Conservation (phyloP, 805 yeast genomes). For the Nakazawaea siamensis region DNA sequence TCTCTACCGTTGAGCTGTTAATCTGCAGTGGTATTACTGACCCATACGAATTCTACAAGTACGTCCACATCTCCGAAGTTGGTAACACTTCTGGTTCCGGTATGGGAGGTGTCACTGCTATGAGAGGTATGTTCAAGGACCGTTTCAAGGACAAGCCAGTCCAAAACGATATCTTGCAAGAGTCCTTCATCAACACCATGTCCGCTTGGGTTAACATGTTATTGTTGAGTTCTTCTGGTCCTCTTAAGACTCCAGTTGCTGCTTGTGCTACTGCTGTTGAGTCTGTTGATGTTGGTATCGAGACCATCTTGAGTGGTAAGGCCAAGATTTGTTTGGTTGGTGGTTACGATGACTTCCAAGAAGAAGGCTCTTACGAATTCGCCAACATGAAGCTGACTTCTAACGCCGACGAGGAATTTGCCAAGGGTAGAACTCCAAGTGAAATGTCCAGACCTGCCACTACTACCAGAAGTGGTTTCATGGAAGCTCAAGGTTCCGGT, state of each 20-base stretch:
- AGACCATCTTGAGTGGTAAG: slow-evolving; percentile 85
- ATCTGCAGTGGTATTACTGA: slow-evolving; percentile 93
- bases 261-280: slow-evolving; percentile 99
- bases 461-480: slow-evolving; percentile 92
- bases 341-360: slow-evolving; percentile 99
- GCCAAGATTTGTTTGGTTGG: slow-evolving; percentile 97
- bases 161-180: slow-evolving; percentile 95
- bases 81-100: slow-evolving; percentile 99
- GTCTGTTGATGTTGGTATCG: slow-evolving; percentile 93
- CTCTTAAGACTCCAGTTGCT: slow-evolving; percentile 98
- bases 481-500: slow-evolving; percentile 99
- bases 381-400: slow-evolving; percentile 99
- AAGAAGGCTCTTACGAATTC: slow-evolving; percentile 96
- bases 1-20: slow-evolving; percentile 91
- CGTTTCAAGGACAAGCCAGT: slow-evolving; percentile 90
- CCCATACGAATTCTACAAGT: slow-evolving; percentile 97
- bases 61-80: slow-evolving; percentile 95
- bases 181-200: slow-evolving; percentile 98
- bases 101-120: slow-evolving; percentile 98
- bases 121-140: slow-evolving; percentile 96
- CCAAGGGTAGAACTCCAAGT: slow-evolving; percentile 93
- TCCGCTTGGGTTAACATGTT: slow-evolving; percentile 99
- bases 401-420: slow-evolving; percentile 79
- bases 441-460: slow-evolving; percentile 99
- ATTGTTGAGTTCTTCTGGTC: slow-evolving; percentile 94